These are phyloP conservation scores for Blastocystis sp. DNA, from an alignment of 352 stramenopile genomes.

Conservation along the genomic window DNA sequence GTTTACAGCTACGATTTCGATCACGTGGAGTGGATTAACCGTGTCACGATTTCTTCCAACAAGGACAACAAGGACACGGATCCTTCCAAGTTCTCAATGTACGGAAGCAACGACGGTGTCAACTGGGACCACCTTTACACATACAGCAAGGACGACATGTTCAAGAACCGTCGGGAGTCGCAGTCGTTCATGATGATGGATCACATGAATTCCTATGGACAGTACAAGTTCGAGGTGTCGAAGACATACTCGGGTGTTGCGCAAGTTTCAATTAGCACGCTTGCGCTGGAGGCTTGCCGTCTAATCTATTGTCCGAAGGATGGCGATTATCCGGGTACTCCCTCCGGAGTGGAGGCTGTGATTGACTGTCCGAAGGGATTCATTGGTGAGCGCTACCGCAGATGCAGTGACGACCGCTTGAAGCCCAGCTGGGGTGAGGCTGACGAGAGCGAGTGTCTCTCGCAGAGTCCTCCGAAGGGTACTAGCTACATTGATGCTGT, in stretches of 20 bases:
- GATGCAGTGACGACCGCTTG: not conserved
- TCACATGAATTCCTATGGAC: constrained; percentile 48
- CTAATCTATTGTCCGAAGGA: constrained; percentile 44
- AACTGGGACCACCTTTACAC: not conserved
- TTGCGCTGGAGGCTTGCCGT: constrained; percentile 23
- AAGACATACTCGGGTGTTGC: not conserved
- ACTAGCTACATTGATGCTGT: constrained; percentile 34
- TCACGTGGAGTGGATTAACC: constrained; percentile 51
- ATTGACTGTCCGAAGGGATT: constrained; percentile 48
- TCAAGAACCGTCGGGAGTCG: not conserved
- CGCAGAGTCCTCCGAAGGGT: constrained; percentile 6
- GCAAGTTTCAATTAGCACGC: not conserved
- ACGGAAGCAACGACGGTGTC: constrained; percentile 40
- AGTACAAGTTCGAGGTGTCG: constrained; percentile 33
- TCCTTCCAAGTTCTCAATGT: constrained; percentile 26
- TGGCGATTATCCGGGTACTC: constrained; percentile 44
- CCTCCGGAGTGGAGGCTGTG: not conserved
- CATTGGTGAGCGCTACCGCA: constrained; percentile 38
- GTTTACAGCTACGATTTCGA: constrained; percentile 48
- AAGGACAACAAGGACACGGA: constrained; percentile 12
- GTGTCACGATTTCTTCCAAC: not conserved
- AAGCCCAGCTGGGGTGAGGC: constrained; percentile 18
- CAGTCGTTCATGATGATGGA: constrained; percentile 46
- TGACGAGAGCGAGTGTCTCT: constrained; percentile 37
- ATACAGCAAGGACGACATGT: not conserved